Conservation (phyloP, 805 yeast genomes). For the Hanseniaspora clermontiae region DNA sequence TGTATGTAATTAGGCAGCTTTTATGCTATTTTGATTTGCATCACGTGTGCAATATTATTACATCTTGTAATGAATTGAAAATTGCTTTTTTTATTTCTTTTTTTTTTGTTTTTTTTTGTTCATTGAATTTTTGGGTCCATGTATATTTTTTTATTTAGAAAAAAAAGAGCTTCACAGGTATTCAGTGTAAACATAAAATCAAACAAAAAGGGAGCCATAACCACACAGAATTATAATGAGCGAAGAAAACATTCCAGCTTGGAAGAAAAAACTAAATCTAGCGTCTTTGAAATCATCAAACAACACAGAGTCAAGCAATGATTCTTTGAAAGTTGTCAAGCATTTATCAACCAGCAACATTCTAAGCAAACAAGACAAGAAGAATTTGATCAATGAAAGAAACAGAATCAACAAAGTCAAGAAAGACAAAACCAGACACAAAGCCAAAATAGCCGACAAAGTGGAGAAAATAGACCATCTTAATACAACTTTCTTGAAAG, state of each 20-base stretch:
- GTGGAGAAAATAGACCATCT: constrained; percentile 12
- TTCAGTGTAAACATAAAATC: no score
- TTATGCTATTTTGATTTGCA: no score
- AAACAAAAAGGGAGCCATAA: neutral
- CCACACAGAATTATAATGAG: neutral
- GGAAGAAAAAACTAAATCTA: constrained; percentile 25
- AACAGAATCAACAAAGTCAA: constrained; percentile 16
- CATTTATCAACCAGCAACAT: constrained; percentile 27
- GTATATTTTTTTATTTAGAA: neutral
- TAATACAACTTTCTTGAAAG: constrained; percentile 22
- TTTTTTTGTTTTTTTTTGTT: neutral
- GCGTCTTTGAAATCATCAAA: constrained; percentile 15
- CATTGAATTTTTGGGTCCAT: neutral
- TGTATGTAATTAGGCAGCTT: no score
- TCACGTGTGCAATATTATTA: no score
- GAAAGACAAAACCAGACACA: constrained; percentile 23
- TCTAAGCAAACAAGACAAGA: constrained; percentile 24
- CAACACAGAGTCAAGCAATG: constrained; percentile 18
- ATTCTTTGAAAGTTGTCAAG: constrained; percentile 28
- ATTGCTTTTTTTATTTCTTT: neutral
- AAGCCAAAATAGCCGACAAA: constrained; percentile 17
- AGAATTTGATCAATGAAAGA: constrained; percentile 16
- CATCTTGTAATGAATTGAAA: no score
- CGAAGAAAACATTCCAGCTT: constrained; percentile 26
- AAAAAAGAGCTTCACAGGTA: neutral